A percentile compares a stretch with the other conserved stretches of the same genome.
Evolutionary conservation across 1,284 basidiomycete species (phyloP).

Genomic region (Testicularia cyperi): DNA sequence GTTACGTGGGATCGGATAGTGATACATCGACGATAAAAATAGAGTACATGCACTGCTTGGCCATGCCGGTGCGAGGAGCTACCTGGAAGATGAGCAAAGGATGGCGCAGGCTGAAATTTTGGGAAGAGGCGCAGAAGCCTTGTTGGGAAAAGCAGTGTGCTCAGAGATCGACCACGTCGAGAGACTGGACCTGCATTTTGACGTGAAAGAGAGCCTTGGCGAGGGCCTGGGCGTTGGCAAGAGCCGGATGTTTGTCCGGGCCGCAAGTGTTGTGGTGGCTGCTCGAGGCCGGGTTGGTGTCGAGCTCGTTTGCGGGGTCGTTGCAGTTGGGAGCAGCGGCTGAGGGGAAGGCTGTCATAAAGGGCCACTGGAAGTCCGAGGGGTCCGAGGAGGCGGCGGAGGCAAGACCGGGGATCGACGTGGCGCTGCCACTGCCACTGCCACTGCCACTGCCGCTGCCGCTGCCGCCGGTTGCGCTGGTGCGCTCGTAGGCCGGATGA

Average conservation of each 20-base stretch:
- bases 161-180: no score
- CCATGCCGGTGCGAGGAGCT: no score
- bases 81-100: no score
- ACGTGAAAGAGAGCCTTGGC: constrained; percentile 30
- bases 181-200: constrained; percentile 34
- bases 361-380: constrained; percentile 32
- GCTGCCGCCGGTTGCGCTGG: not conserved
- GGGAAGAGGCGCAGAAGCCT: no score
- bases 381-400: constrained; percentile 9
- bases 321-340: no score
- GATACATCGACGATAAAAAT: no score
- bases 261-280: constrained; percentile 18
- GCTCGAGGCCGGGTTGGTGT: not conserved
- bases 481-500: not conserved
- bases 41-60: no score
- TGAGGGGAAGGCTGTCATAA: constrained; percentile 22
- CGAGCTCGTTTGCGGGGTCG: no score
- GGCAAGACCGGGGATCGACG: no score
- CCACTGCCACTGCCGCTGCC: not conserved
- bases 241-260: constrained; percentile 37
- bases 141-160: no score
- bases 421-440: not conserved
- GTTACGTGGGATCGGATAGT: no score
- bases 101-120: no score
- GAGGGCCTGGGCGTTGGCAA: constrained; percentile 33